These are phyloP conservation scores for Myriangium duriaei DNA, from an alignment of 2,329 filamentous ascomycete species.

Conservation along the genomic window DNA sequence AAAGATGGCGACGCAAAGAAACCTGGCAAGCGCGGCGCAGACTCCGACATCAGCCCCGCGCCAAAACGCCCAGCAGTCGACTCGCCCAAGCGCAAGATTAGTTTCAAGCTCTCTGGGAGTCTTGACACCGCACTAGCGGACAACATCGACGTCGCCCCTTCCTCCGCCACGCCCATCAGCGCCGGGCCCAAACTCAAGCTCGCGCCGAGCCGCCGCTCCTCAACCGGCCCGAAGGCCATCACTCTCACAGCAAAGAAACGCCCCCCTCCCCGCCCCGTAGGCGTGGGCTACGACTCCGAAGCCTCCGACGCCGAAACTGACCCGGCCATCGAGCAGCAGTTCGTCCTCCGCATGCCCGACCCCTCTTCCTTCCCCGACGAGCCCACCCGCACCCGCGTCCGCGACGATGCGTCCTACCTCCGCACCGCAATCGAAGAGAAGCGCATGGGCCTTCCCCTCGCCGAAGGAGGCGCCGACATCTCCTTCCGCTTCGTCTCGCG, in stretches of 20 bases:
- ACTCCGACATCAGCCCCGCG: constrained; percentile 21
- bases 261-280: constrained; percentile 55
- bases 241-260: constrained; percentile 35
- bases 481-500: constrained; percentile 65
- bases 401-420: constrained; percentile 64
- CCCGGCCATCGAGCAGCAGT: constrained; percentile 78
- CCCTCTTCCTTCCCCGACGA: constrained; percentile 38
- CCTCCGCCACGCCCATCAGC: constrained; percentile 12
- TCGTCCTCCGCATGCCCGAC: constrained; percentile 77
- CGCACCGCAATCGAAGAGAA: constrained; percentile 62
- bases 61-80: constrained; percentile 20
- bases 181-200: constrained; percentile 16
- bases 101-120: constrained; percentile 20
- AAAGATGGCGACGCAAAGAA: constrained; percentile 18
- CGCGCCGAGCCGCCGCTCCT: constrained; percentile 9
- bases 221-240: constrained; percentile 14
- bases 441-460: constrained; percentile 55
- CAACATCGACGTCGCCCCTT: constrained; percentile 31
- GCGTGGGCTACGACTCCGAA: constrained; percentile 93
- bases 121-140: constrained; percentile 41
- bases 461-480: constrained; percentile 62
- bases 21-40: constrained; percentile 23
- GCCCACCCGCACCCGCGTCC: constrained; percentile 1
- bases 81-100: constrained; percentile 16
- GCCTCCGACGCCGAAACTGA: constrained; percentile 81